Conservation (phyloP, 2,329 filamentous ascomycete species). For the Cryphonectria parasitica region DNA sequence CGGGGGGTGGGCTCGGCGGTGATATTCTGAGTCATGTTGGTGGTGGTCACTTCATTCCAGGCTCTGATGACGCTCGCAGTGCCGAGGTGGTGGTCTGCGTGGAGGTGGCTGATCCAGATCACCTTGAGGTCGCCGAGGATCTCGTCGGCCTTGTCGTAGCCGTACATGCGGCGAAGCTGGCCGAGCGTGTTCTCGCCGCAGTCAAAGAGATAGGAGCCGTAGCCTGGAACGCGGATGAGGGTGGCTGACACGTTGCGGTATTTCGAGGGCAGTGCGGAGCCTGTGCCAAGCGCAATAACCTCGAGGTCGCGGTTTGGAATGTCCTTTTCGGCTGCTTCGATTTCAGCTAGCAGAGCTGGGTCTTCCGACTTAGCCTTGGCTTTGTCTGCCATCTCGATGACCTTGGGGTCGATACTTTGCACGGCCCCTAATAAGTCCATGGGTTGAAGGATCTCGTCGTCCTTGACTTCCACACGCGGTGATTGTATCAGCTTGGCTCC, state of each 20-base stretch:
- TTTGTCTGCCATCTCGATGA: slow-evolving; percentile 56
- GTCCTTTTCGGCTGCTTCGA: slow-evolving; percentile 60
- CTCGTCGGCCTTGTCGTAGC: slow-evolving; percentile 64
- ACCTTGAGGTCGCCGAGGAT: slow-evolving; percentile 77
- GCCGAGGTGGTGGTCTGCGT: slow-evolving; percentile 95
- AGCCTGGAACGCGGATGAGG: slow-evolving; percentile 78
- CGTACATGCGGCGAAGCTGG: slow-evolving; percentile 77
- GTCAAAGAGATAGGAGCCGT: slow-evolving; percentile 89
- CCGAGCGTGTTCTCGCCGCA: slow-evolving; percentile 91
- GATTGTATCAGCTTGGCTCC: slow-evolving; percentile 53
- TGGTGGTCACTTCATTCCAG: slow-evolving; percentile 67
- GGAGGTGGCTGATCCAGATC: slow-evolving; percentile 93
- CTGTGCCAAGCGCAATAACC: slow-evolving; percentile 84
- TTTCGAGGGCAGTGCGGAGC: slow-evolving; percentile 86
- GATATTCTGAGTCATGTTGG: slow-evolving; percentile 33
- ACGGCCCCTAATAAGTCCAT: slow-evolving; percentile 53
- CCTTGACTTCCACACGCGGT: slow-evolving; percentile 50
- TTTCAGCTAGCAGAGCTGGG: slow-evolving; percentile 51
- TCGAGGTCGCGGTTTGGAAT: slow-evolving; percentile 78
- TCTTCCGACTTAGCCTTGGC: slow-evolving; percentile 49
- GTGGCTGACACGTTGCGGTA: slow-evolving; percentile 95
- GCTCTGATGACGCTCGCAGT: slow-evolving; percentile 79
- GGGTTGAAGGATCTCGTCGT: slow-evolving; percentile 50
- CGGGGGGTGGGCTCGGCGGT: slow-evolving; percentile 24
- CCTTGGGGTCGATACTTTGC: slow-evolving; percentile 43